phyloP scores from a whole-genome alignment of 306 rosid species.

The Trifolium pratense region DNA sequence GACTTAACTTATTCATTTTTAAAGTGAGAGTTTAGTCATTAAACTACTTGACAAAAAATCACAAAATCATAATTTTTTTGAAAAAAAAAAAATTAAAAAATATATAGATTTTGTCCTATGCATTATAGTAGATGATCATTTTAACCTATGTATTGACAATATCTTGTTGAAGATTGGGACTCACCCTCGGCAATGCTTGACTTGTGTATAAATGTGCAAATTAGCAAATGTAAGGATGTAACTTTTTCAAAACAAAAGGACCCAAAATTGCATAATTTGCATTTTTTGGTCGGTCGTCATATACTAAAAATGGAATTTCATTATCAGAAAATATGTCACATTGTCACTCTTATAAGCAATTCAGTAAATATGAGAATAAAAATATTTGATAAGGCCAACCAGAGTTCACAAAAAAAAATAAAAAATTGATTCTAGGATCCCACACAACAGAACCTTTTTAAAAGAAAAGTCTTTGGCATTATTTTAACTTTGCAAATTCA shows the following conservation, averaged over 20 bases:
- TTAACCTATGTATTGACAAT: background rate
- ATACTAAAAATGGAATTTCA: conserved; percentile 28
- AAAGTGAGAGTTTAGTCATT: no score
- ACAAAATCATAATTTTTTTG: no score
- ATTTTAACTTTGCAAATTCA: conserved; percentile 40
- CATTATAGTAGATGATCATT: background rate
- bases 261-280: conserved; percentile 20
- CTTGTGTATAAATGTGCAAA: background rate
- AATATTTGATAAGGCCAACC: conserved; percentile 3
- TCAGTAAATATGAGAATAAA: background rate
- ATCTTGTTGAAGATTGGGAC: background rate
- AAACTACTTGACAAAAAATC: no score
- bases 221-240: background rate
- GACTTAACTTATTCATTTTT: no score
- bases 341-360: background rate
- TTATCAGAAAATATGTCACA: conserved; percentile 23
- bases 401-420: background rate
- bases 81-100: no score
- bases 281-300: conserved; percentile 29
- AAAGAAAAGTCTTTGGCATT: conserved; percentile 36
- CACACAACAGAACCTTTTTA: conserved; percentile 14
- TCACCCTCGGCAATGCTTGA: background rate
- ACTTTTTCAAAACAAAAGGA: background rate
- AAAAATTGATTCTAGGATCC: conserved; percentile 14
- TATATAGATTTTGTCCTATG: no score